Percentiles rank a stretch among this genome's conserved stretches.
Conservation (phyloP, 495 filamentous ascomycete species). For the Annulohypoxylon bovei region DNA sequence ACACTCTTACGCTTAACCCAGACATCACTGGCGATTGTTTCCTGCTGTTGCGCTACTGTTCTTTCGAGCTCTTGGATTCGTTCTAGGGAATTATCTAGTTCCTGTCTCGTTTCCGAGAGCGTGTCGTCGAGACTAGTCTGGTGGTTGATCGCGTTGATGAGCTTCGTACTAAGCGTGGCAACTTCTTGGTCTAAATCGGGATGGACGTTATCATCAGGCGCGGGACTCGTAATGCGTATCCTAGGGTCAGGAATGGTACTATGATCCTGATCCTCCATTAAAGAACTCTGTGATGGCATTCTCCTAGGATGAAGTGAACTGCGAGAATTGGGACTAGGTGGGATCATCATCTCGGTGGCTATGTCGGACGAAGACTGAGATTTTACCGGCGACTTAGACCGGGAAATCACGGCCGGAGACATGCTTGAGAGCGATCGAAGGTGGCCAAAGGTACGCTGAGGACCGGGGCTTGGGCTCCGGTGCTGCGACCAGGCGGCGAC, state of each 20-base stretch:
- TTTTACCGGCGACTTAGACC: slow-evolving; percentile 44
- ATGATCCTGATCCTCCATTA: slow-evolving; percentile 57
- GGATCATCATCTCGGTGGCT: slow-evolving; percentile 40
- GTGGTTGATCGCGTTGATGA: slow-evolving; percentile 96
- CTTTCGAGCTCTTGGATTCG: slow-evolving; percentile 74
- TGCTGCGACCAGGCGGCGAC: slow-evolving; percentile 63
- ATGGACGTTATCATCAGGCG: slow-evolving; percentile 55
- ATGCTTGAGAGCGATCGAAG: slow-evolving; percentile 61
- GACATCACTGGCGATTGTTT: slow-evolving; percentile 73
- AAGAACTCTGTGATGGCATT: slow-evolving; percentile 42
- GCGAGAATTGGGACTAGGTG: slow-evolving; percentile 20
- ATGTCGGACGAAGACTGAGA: slow-evolving; percentile 46
- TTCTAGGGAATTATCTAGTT: slow-evolving; percentile 78
- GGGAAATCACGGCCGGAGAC: slow-evolving; percentile 46
- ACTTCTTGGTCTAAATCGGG: slow-evolving; percentile 90
- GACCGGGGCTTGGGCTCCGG: slow-evolving; percentile 48
- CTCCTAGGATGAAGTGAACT: slow-evolving; percentile 48
- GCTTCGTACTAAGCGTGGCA: slow-evolving; percentile 88
- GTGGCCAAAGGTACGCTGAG: slow-evolving; percentile 55
- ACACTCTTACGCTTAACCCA: slow-evolving; percentile 68
- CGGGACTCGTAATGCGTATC: slow-evolving; percentile 53
- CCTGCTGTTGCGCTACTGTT: slow-evolving; percentile 55
- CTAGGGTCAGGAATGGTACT: slow-evolving; percentile 62
- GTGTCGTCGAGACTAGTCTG: slow-evolving; percentile 93
- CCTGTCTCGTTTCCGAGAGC: slow-evolving; percentile 81